These are phyloP conservation scores for Elsinoe ampelina DNA, from an alignment of 2,329 filamentous ascomycete species.

Conservation along the genomic window DNA sequence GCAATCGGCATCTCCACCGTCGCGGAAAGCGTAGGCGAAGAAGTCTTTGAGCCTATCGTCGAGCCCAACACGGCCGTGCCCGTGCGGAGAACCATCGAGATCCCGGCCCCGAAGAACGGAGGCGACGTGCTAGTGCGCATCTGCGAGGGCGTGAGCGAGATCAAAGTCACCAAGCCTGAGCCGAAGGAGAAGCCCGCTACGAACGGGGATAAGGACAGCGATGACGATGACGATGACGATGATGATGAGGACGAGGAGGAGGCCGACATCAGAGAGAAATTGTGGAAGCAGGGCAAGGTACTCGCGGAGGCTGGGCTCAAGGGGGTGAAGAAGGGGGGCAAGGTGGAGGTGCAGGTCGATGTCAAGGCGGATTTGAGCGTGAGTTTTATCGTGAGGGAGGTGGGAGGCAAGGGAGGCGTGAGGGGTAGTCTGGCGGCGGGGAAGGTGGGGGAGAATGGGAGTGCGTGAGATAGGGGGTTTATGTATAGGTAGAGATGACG, in stretches of 20 bases:
- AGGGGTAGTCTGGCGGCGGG: conserved; percentile 48
- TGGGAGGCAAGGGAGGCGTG: conserved; percentile 78
- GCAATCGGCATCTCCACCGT: conserved; percentile 77
- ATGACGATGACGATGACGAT: conserved; percentile 51
- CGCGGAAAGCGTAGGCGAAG: conserved; percentile 48
- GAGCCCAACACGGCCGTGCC: conserved; percentile 82
- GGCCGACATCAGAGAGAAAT: conserved; percentile 79
- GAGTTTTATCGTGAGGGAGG: conserved; percentile 72
- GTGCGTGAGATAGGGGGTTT: conserved; percentile 9
- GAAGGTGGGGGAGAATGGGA: conserved; percentile 13
- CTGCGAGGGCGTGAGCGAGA: conserved; percentile 78
- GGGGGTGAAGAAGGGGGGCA: conserved; percentile 75
- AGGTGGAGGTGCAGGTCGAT: conserved; percentile 90
- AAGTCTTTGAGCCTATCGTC: conserved; percentile 72
- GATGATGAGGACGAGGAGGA: conserved; percentile 62
- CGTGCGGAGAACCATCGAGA: conserved; percentile 72
- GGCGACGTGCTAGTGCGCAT: conserved; percentile 84
- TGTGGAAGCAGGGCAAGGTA: conserved; percentile 77
- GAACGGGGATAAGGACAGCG: conserved; percentile 50
- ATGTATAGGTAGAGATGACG: conserved; percentile 13
- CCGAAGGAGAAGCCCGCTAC: conserved; percentile 58
- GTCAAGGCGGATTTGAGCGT: conserved; percentile 71
- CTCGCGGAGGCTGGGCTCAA: conserved; percentile 80
- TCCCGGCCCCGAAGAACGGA: conserved; percentile 65
- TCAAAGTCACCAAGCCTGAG: conserved; percentile 86